Conservation (phyloP, 768 basidiomycete genomes). For the Tricholoma hemisulphureum region DNA sequence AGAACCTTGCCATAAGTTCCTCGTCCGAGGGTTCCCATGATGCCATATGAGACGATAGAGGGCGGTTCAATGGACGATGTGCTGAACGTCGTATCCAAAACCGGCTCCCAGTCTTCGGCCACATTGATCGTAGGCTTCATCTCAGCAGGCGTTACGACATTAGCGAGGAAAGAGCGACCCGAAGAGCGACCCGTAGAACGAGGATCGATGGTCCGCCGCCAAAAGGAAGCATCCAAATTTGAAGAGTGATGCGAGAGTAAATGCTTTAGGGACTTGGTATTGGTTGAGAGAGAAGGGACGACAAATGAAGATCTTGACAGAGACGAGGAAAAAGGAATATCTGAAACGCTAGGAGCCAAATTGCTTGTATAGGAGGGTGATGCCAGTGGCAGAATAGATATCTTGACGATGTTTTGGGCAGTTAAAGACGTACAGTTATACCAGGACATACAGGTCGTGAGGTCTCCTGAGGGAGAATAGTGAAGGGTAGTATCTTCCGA, state of each 20-base stretch:
- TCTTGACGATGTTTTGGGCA: not conserved
- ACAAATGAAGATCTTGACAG: not conserved
- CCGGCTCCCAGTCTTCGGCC: not conserved
- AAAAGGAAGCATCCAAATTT: not conserved
- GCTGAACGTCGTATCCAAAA: not conserved
- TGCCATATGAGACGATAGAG: slow-evolving; percentile 7
- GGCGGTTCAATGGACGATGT: not conserved
- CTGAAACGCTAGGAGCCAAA: not conserved
- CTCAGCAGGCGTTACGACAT: not conserved
- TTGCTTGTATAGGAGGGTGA: not conserved
- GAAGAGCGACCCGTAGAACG: not conserved
- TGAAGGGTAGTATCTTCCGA: slow-evolving; percentile 8
- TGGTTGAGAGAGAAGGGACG: not conserved
- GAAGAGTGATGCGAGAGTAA: not conserved
- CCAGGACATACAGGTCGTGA: slow-evolving; percentile 10
- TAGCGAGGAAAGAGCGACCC: too few relatives aligned
- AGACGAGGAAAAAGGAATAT: not conserved
- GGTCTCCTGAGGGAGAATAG: slow-evolving; percentile 3
- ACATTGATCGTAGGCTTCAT: not conserved
- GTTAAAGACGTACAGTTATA: not conserved
- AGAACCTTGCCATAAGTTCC: slow-evolving; percentile 28
- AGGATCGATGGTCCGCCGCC: not conserved
- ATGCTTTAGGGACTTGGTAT: not conserved
- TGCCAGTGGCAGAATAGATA: not conserved
- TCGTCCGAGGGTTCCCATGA: slow-evolving; percentile 19